These are phyloP conservation scores for Plasmodium gallinaceum DNA, from an alignment of 169 alveolate genomes.

Conservation along the genomic window DNA sequence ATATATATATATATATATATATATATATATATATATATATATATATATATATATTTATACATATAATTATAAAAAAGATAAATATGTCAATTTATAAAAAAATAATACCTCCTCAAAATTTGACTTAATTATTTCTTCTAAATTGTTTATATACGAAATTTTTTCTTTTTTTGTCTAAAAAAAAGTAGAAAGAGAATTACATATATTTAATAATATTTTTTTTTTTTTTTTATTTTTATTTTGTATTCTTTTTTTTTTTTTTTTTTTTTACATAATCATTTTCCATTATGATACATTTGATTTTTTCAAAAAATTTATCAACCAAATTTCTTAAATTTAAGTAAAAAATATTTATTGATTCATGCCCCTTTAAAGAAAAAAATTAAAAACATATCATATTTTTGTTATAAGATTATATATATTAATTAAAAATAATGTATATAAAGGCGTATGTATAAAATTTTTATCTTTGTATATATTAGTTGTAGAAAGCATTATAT, in stretches of 20 bases:
- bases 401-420: background rate
- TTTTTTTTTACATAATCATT: constrained; percentile 37
- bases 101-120: constrained; percentile 48
- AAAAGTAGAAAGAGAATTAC: background rate
- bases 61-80: background rate
- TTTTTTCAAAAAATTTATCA: constrained; percentile 52
- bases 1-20: background rate
- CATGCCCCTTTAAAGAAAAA: constrained; percentile 42
- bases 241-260: background rate
- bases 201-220: background rate
- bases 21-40: constrained; percentile 1
- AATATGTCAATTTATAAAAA: background rate
- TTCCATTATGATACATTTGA: constrained; percentile 35
- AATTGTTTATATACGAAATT: constrained; percentile 21
- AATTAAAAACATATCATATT: background rate
- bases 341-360: constrained; percentile 42
- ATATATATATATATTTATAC: background rate
- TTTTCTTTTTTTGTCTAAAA: constrained; percentile 42
- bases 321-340: constrained; percentile 37
- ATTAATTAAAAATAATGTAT: background rate
- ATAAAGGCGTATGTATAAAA: background rate
- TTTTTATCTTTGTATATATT: background rate
- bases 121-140: constrained; percentile 55
- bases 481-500: background rate
- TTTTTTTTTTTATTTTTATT: background rate